Evolutionary conservation across 2,329 filamentous ascomycete genomes (phyloP), one percentile per base, ranked within the genome.

Genomic region (Fusarium sp.): DNA sequence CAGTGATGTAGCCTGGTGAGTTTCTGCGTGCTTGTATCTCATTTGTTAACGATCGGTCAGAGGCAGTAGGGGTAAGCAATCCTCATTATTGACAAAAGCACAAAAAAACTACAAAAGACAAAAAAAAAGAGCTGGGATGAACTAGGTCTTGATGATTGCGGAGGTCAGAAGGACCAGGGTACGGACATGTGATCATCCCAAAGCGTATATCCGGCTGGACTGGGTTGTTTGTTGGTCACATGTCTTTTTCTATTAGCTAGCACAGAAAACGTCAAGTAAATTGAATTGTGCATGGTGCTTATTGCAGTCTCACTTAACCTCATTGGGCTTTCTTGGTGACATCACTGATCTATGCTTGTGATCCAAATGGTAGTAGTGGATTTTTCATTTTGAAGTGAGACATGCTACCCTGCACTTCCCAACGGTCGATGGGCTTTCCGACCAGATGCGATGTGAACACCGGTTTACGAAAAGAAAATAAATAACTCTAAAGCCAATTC

Each of bases 401-500:
- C 3, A n/a, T n/a, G 34, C 5, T 37, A 37, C 34, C 34, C 34
- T 37, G 34, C 10, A 37, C 34, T 37, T 3, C 10, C 1, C 18
- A n/a, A 37, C 9, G 34, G 18, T 37, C 5, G 10, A 37, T 12
- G 34, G 6, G 10, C 34, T 11, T 37, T n/a, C 1, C 10, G 34
- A n/a, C 18, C 10, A 37, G 5, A 37, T 3, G 18, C 18, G 10
- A n/a, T n/a, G n/a, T n/a, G n/a, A n/a, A n/a, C n/a, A n/a, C n/a
- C n/a, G n/a, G n/a, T n/a, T n/a, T n/a, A n/a, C n/a, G n/a, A n/a
- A n/a, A n/a, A n/a, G n/a, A n/a, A n/a, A 37, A 37, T n/a, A 37
- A 11, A 37, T 1, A 37, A 2, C 18, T 37, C 1, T n/a, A n/a
- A 0, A 37, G 18, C 0, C 4, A 7, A n/a, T 11, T n/a, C 1